Percentiles rank a stretch among this genome's conserved stretches.
These are phyloP conservation scores for Aspergillus carlsbadensis DNA, from an alignment of 495 filamentous ascomycete species.

Conservation along the genomic window DNA sequence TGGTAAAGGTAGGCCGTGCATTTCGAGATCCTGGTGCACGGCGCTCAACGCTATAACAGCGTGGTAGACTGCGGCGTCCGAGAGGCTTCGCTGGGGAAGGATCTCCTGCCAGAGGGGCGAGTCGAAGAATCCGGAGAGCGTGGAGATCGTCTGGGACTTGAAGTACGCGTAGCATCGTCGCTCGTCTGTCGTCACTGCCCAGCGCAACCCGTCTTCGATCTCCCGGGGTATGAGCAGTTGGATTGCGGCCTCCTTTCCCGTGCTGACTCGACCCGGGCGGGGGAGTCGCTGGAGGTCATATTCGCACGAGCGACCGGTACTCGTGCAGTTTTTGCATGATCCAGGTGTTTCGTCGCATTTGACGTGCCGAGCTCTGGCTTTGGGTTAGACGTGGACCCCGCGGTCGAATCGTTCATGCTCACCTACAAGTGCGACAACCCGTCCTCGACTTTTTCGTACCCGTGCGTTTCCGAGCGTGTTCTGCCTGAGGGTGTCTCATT, in stretches of 20 bases:
- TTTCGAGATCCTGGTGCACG: conserved; percentile 19
- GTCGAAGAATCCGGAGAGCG: conserved; percentile 18
- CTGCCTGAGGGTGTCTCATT: background rate
- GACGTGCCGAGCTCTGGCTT: background rate
- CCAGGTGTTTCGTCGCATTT: conserved; percentile 1
- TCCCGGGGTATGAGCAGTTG: background rate
- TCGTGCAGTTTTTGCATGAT: background rate
- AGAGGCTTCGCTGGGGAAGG: conserved; percentile 18
- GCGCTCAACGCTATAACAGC: conserved; percentile 24
- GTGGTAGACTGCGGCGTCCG: conserved; percentile 27
- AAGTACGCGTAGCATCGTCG: conserved; percentile 26
- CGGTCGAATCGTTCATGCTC: background rate
- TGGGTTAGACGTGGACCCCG: background rate
- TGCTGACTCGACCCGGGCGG: background rate
- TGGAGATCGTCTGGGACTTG: conserved; percentile 16
- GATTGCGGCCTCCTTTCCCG: too few species aligned
- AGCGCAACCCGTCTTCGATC: background rate
- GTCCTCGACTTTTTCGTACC: conserved; percentile 1
- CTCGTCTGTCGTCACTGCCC: conserved; percentile 26
- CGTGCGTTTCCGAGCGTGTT: background rate
- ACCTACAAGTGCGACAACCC: conserved; percentile 1
- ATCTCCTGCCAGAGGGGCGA: conserved; percentile 22
- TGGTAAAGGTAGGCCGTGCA: conserved; percentile 17
- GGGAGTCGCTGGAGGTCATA: conserved; percentile 2
- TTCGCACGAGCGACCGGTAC: background rate